Evolutionary conservation across 1,284 basidiomycete species (phyloP).

Genomic region (Microstroma glucosiphilum): DNA sequence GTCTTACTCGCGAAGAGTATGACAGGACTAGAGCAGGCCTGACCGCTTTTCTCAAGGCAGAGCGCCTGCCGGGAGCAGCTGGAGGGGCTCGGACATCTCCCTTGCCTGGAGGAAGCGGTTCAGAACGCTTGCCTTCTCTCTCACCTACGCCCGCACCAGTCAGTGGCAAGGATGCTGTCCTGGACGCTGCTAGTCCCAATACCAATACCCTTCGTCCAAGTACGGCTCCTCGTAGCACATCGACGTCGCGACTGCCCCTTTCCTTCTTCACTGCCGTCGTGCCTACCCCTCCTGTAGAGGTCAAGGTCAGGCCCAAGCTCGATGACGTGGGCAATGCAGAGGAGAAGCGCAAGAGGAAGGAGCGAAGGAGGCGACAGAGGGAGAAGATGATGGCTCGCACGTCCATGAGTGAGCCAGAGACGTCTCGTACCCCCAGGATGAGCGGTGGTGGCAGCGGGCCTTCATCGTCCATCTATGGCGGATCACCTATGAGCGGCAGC

Average conservation of each 20-base stretch:
- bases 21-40: constrained; percentile 45
- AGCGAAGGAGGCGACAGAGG: constrained; percentile 6
- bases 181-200: no score
- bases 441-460: no score
- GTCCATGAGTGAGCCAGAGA: neutral
- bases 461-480: neutral
- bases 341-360: constrained; percentile 10
- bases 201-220: no score
- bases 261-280: constrained; percentile 18
- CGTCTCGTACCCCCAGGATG: neutral
- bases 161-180: constrained; percentile 11
- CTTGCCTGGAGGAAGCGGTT: neutral
- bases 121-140: neutral
- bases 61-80: constrained; percentile 19
- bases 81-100: constrained; percentile 8
- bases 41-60: constrained; percentile 44
- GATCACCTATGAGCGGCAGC: neutral
- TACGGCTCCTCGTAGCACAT: no score
- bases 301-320: constrained; percentile 5
- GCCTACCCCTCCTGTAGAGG: neutral
- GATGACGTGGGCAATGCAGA: constrained; percentile 12
- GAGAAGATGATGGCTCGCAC: constrained; percentile 4
- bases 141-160: no score
- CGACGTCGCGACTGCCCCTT: neutral
- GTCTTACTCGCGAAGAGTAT: constrained; percentile 43